Conservation (phyloP, 257 asterid genomes). For the Scutellaria barbata region DNA sequence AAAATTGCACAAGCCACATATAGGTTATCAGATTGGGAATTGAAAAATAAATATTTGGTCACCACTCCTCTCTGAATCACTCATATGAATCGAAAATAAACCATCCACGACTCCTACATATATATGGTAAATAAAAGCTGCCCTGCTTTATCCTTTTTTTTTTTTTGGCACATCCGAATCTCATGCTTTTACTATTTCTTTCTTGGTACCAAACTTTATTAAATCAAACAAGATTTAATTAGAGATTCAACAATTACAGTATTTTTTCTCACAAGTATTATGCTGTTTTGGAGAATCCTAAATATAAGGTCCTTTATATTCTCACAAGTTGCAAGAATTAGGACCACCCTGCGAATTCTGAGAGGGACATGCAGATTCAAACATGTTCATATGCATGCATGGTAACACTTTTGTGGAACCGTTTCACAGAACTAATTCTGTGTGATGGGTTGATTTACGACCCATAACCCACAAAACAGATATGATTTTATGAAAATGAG, state of each 20-base stretch:
- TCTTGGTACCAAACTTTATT: conserved; percentile 1
- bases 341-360: conserved; percentile 37
- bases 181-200: conserved; percentile 6
- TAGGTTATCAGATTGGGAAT: conserved; percentile 26
- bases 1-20: conserved; percentile 35
- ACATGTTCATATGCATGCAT: not conserved
- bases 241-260: not conserved
- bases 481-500: no score
- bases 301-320: conserved; percentile 39
- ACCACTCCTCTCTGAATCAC: conserved; percentile 9
- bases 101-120: conserved; percentile 26
- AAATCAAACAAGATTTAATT: not conserved
- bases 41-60: not conserved
- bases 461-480: no score
- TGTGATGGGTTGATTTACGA: no score
- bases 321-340: conserved; percentile 32
- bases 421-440: no score
- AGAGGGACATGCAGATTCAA: conserved; percentile 1
- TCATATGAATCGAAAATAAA: conserved; percentile 7
- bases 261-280: not conserved
- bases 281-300: conserved; percentile 6
- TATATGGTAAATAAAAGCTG: not conserved
- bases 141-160: conserved; percentile 10
- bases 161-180: conserved; percentile 23
- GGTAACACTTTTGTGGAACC: no score